phyloP scores from a whole-genome alignment of 2,329 filamentous ascomycete genomes.

The Scleromitrula shiraiana region DNA sequence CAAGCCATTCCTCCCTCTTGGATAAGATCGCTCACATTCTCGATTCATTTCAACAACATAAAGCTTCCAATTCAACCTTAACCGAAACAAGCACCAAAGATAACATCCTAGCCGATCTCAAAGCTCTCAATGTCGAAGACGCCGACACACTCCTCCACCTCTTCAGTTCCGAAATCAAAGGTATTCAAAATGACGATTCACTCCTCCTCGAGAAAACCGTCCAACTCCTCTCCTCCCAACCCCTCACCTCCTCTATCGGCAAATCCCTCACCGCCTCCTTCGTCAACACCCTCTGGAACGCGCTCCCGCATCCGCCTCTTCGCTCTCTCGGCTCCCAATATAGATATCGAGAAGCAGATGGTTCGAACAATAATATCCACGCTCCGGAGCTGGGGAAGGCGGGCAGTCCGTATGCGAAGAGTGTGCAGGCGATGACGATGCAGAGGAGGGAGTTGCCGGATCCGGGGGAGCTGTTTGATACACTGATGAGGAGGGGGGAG shows the following conservation, averaged over 20 bases:
- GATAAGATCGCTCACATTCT: too few relatives aligned
- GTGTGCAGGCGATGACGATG: constrained; percentile 50
- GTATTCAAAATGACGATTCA: constrained; percentile 63
- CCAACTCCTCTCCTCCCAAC: constrained; percentile 16
- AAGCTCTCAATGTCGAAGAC: constrained; percentile 35
- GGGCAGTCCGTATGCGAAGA: constrained; percentile 57
- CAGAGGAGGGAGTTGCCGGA: constrained; percentile 54
- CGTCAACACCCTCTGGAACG: constrained; percentile 61
- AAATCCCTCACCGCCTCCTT: constrained; percentile 53
- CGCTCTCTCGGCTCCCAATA: constrained; percentile 55
- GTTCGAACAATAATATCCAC: constrained; percentile 42
- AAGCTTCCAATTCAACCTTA: neutral
- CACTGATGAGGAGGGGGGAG: constrained; percentile 50
- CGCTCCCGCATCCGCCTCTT: constrained; percentile 63
- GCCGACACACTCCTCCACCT: constrained; percentile 53
- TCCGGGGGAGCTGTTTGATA: constrained; percentile 47
- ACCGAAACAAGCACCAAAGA: too few relatives aligned
- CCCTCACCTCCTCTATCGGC: neutral
- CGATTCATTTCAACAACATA: constrained; percentile 5
- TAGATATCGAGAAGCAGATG: constrained; percentile 56
- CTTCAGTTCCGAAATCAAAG: constrained; percentile 52
- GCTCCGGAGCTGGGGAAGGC: constrained; percentile 59
- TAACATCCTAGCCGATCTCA: constrained; percentile 35
- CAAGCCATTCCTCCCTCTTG: too few relatives aligned
- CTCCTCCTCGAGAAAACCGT: constrained; percentile 70